Evolutionary conservation across 805 yeast species (phyloP).

Genomic region (Hanseniaspora clermontiae): DNA sequence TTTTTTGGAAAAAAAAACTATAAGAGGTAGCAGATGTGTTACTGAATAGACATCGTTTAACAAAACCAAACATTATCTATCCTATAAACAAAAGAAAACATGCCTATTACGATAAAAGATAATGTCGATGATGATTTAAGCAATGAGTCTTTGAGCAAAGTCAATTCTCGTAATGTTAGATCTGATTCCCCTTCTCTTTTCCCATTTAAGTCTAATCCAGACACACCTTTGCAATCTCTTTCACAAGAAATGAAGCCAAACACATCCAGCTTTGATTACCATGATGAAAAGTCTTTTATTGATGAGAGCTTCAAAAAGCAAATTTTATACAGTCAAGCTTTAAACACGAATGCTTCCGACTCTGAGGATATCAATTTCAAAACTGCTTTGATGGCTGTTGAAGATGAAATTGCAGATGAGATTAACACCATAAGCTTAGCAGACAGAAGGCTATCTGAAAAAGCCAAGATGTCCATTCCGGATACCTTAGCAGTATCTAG

Average conservation of each 20-base stretch:
- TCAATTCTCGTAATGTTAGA: background rate
- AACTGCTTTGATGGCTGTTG: constrained; percentile 12
- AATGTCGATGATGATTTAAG: constrained; percentile 3
- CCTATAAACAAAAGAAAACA: background rate
- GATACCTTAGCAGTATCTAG: background rate
- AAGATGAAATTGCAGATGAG: constrained; percentile 8
- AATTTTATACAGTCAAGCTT: constrained; percentile 20
- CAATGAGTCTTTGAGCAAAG: constrained; percentile 10
- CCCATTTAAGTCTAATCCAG: background rate
- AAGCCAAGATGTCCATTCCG: constrained; percentile 12
- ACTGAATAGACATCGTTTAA: too few species aligned
- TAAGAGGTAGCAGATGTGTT: too few species aligned
- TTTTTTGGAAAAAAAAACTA: background rate
- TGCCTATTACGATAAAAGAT: constrained; percentile 8
- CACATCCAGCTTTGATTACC: constrained; percentile 25
- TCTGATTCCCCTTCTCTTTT: background rate
- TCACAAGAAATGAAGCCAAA: constrained; percentile 1
- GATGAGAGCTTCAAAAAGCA: constrained; percentile 24
- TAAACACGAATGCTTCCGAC: background rate
- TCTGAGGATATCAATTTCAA: background rate
- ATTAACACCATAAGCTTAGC: background rate
- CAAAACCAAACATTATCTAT: too few species aligned
- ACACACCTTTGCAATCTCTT: background rate
- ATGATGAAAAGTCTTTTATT: constrained; percentile 23
- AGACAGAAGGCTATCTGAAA: constrained; percentile 10